Conservation (phyloP, 2,329 filamentous ascomycete species). For the Cordyceps pruinosa region DNA sequence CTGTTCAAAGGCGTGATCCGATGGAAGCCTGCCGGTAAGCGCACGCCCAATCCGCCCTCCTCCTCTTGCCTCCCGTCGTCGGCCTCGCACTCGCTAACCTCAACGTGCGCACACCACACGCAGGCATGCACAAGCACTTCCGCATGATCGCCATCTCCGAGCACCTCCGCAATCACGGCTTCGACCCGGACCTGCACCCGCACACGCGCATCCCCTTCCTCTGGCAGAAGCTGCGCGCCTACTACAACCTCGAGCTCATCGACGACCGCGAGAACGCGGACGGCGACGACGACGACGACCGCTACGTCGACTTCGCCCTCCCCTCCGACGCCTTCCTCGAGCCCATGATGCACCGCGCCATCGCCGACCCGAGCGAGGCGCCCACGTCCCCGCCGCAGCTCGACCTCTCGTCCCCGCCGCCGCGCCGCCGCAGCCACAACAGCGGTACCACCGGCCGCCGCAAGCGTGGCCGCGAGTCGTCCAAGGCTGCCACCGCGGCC, state of each 20-base stretch:
- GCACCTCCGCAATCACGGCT: constrained; percentile 72
- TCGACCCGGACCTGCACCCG: constrained; percentile 58
- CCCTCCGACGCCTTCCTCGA: constrained; percentile 42
- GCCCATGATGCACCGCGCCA: constrained; percentile 38
- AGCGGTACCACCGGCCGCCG: constrained; percentile 30
- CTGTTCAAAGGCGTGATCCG: constrained; percentile 87
- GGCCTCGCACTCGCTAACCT: no score
- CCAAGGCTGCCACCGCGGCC: constrained; percentile 30
- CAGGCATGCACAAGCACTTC: constrained; percentile 90
- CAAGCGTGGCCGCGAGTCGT: constrained; percentile 29
- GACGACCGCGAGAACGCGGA: constrained; percentile 75
- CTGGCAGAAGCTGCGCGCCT: constrained; percentile 75
- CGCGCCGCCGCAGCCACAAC: constrained; percentile 1
- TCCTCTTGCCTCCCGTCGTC: background rate
- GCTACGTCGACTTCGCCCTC: constrained; percentile 60
- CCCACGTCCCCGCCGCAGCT: constrained; percentile 39
- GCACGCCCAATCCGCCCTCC: background rate
- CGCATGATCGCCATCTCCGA: constrained; percentile 82
- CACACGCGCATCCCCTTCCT: constrained; percentile 89
- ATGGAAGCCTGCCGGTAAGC: constrained; percentile 87
- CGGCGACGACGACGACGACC: constrained; percentile 49
- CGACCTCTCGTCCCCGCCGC: constrained; percentile 26
- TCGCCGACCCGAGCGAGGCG: constrained; percentile 41
- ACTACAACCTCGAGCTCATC: constrained; percentile 80
- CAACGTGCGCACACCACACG: background rate